Percentiles rank a stretch among this genome's conserved stretches.
These are phyloP conservation scores for Tetrapisispora iriomotensis DNA, from an alignment of 805 yeast genomes.

Conservation along the genomic window DNA sequence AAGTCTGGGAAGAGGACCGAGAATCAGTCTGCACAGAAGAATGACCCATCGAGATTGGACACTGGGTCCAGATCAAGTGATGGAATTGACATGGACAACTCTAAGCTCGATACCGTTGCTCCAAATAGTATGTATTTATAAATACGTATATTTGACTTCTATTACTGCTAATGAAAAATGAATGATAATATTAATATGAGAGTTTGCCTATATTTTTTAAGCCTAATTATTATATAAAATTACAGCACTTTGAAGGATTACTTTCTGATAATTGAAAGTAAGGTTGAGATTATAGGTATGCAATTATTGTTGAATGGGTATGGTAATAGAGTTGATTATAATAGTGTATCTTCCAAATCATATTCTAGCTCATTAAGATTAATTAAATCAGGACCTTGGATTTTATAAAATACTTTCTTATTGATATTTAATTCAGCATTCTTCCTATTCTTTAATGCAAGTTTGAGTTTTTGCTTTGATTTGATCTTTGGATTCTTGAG, in stretches of 20 bases:
- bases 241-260: no score
- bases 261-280: no score
- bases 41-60: background rate
- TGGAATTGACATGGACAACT: conserved; percentile 31
- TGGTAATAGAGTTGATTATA: background rate
- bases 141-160: no score
- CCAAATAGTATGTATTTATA: conserved; percentile 21
- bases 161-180: no score
- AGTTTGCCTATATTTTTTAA: no score
- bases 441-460: conserved; percentile 7
- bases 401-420: conserved; percentile 3
- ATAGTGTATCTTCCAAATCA: background rate
- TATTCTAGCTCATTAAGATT: background rate
- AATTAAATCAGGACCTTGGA: conserved; percentile 2
- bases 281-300: background rate
- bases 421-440: background rate
- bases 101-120: conserved; percentile 29
- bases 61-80: background rate
- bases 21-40: background rate
- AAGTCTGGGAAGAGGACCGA: conserved; percentile 2
- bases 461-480: conserved; percentile 10
- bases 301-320: background rate
- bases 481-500: conserved; percentile 13
- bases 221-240: no score
- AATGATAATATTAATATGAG: no score